These are phyloP conservation scores for Corinectria fuckeliana DNA, from an alignment of 2,329 filamentous ascomycete species.

Conservation along the genomic window DNA sequence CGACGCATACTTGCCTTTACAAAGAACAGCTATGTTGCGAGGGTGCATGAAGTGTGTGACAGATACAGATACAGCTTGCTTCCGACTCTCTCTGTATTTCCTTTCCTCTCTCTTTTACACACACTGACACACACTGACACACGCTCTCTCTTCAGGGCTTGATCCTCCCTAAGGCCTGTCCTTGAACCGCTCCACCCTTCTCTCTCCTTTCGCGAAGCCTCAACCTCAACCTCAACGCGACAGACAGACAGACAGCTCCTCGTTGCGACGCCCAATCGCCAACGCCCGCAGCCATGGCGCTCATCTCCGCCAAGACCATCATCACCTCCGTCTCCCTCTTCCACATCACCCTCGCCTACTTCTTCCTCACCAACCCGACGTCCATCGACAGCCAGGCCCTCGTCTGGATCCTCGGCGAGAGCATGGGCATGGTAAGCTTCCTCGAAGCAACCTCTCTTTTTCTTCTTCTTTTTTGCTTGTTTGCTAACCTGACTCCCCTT, in stretches of 20 bases:
- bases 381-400: conserved; percentile 79
- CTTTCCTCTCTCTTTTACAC: not conserved
- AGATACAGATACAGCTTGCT: no score
- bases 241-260: not conserved
- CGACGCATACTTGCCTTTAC: not conserved
- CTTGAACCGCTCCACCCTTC: not conserved
- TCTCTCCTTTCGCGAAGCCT: not conserved
- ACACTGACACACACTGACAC: not conserved
- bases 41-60: not conserved
- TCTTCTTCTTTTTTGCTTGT: no score
- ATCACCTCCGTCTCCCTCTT: conserved; percentile 83
- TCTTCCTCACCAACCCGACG: conserved; percentile 78
- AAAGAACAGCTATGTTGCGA: not conserved
- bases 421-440: conserved; percentile 75
- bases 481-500: not conserved
- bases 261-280: not conserved
- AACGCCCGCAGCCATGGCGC: conserved; percentile 65
- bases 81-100: no score
- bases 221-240: no score
- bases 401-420: conserved; percentile 81
- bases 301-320: conserved; percentile 81
- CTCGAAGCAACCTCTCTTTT: not conserved
- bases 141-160: not conserved
- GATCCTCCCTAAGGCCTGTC: not conserved
- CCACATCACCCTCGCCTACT: conserved; percentile 82